These are phyloP conservation scores for Fraxinus cuspidata DNA, from an alignment of 257 asterid species.

Conservation along the genomic window DNA sequence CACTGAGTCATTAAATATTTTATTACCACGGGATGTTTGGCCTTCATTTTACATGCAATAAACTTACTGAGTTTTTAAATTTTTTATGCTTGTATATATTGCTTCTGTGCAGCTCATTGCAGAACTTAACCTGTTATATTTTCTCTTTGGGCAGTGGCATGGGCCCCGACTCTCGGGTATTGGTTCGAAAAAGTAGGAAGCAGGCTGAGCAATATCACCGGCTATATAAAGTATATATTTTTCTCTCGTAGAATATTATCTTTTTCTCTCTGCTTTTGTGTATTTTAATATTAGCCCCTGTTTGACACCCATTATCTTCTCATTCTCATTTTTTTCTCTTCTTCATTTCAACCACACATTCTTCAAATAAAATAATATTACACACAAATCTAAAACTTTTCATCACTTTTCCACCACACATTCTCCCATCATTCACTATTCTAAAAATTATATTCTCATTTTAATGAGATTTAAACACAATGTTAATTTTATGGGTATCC, in stretches of 20 bases:
- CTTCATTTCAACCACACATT: too few species aligned
- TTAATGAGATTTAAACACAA: too few species aligned
- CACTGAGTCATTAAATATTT: background rate
- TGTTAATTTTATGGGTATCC: background rate
- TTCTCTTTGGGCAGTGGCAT: conserved; percentile 76
- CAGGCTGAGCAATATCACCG: conserved; percentile 94
- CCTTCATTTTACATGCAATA: conserved; percentile 2
- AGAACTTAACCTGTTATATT: conserved; percentile 12
- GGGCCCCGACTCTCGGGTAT: conserved; percentile 99
- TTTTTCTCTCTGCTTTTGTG: conserved; percentile 9
- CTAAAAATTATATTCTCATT: too few species aligned
- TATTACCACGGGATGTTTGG: background rate
- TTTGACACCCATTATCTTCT: too few species aligned
- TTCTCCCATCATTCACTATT: too few species aligned
- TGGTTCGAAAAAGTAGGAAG: conserved; percentile 96
- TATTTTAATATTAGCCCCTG: background rate
- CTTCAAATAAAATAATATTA: too few species aligned
- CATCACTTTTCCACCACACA: too few species aligned
- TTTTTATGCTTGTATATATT: background rate
- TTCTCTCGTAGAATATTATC: background rate
- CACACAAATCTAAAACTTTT: too few species aligned
- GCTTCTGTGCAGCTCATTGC: background rate
- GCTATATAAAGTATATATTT: conserved; percentile 70
- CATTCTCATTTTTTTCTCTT: too few species aligned
- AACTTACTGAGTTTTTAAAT: background rate